phyloP scores from a whole-genome alignment of 2,329 filamentous ascomycete genomes.

The Orbilia ellipsospora region DNA sequence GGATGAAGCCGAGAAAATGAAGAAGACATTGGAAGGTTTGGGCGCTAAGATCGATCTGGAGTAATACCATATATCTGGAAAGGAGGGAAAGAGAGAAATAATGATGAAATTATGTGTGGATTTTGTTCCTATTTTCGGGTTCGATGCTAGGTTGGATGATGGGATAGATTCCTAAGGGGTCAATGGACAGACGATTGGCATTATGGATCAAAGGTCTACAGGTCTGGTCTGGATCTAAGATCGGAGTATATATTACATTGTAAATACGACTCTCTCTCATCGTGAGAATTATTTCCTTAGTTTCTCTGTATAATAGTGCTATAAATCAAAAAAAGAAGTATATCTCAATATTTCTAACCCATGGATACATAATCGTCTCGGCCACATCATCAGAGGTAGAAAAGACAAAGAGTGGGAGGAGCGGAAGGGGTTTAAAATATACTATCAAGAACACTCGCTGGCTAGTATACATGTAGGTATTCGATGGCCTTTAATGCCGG shows the following conservation, averaged over 20 bases:
- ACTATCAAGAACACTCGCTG: not conserved
- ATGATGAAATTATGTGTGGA: not conserved
- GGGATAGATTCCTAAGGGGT: too few species aligned
- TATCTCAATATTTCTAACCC: conserved; percentile 14
- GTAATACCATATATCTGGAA: conserved; percentile 66
- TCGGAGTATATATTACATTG: conserved; percentile 37
- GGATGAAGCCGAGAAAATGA: conserved; percentile 99
- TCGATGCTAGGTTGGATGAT: too few species aligned
- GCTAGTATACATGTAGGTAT: conserved; percentile 25
- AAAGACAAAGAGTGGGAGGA: not conserved
- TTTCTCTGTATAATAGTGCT: conserved; percentile 54
- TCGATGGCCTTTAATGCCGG: conserved; percentile 29
- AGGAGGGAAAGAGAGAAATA: not conserved
- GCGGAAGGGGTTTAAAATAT: not conserved
- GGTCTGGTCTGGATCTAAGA: too few species aligned
- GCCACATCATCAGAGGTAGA: not conserved
- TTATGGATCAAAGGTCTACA: too few species aligned
- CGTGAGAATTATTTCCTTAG: conserved; percentile 32
- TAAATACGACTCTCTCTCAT: conserved; percentile 31
- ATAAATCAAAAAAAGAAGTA: conserved; percentile 37
- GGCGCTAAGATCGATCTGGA: conserved; percentile 92
- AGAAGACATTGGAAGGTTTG: conserved; percentile 90
- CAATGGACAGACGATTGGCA: too few species aligned
- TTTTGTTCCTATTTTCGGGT: too few species aligned
- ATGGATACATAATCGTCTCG: not conserved